phyloP scores from a whole-genome alignment of 768 basidiomycete species.

The Boletus coccyginus region DNA sequence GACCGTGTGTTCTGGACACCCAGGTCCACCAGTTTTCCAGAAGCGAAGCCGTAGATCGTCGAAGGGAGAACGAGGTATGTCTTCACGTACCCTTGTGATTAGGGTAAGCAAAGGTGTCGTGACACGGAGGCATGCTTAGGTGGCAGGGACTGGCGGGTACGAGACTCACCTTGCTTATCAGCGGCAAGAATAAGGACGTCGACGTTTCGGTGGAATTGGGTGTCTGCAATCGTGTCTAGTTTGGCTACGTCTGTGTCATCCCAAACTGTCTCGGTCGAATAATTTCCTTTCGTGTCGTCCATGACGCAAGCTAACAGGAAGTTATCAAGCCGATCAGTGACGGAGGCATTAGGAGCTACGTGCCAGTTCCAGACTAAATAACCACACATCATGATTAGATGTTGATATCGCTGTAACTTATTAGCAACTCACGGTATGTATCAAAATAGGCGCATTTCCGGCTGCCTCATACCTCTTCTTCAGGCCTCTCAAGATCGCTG shows the following conservation, averaged over 20 bases:
- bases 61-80: conserved; percentile 48
- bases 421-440: conserved; percentile 54
- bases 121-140: too few relatives aligned
- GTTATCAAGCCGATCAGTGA: not conserved
- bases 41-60: conserved; percentile 60
- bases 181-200: conserved; percentile 47
- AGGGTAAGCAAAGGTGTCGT: not conserved
- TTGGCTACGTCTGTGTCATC: conserved; percentile 47
- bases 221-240: conserved; percentile 44
- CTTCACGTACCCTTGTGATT: conserved; percentile 16
- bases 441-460: conserved; percentile 45
- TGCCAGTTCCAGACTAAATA: conserved; percentile 50
- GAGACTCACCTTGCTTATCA: conserved; percentile 43
- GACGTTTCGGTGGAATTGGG: conserved; percentile 48
- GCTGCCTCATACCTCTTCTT: conserved; percentile 44
- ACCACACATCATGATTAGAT: not conserved
- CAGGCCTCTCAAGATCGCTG: conserved; percentile 51
- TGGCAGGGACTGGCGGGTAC: not conserved
- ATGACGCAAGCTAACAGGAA: conserved; percentile 36
- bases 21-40: conserved; percentile 45
- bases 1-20: conserved; percentile 48
- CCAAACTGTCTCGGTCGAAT: conserved; percentile 39
- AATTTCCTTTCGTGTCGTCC: conserved; percentile 44
- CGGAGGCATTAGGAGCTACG: not conserved
- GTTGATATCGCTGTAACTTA: not conserved